Conservation (phyloP, 106 monocot species). For the Ottelia alismoides region DNA sequence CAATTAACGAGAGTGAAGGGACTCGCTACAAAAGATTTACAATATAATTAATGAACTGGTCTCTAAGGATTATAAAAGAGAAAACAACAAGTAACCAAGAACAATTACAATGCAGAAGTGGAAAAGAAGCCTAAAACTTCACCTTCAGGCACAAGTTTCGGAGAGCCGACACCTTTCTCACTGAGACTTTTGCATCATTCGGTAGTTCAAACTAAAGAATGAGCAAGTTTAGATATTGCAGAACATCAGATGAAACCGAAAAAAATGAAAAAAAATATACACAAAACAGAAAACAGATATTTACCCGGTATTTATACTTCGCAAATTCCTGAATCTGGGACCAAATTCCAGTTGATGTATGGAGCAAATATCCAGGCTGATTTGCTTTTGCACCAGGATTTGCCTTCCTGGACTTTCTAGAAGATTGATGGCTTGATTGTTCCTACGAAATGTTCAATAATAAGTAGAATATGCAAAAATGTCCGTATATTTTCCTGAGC, state of each 20-base stretch:
- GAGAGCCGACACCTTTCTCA: slow-evolving; percentile 58
- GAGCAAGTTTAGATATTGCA: not conserved
- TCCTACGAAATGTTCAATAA: slow-evolving; percentile 30
- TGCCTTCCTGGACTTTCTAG: slow-evolving; percentile 25
- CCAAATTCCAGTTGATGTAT: slow-evolving; percentile 74
- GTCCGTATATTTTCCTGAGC: too few species aligned
- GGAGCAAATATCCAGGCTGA: slow-evolving; percentile 26
- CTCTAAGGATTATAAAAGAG: too few species aligned
- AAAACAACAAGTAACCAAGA: too few species aligned
- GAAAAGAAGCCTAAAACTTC: not conserved
- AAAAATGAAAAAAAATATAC: too few species aligned
- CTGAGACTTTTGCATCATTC: slow-evolving; percentile 42
- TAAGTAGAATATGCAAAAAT: too few species aligned
- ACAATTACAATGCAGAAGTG: too few species aligned
- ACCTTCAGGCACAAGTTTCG: slow-evolving; percentile 97
- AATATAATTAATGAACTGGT: too few species aligned
- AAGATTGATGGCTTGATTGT: slow-evolving; percentile 19
- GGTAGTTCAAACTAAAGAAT: slow-evolving; percentile 66
- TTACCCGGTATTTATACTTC: slow-evolving; percentile 83
- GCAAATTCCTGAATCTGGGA: slow-evolving; percentile 68
- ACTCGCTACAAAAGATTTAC: too few species aligned
- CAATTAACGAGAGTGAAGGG: too few species aligned
- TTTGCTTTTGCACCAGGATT: not conserved
- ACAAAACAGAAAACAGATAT: too few species aligned
- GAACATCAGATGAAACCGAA: too few species aligned